Evolutionary conservation across 768 basidiomycete species (phyloP).

Genomic region (Filobasidium floriforme): DNA sequence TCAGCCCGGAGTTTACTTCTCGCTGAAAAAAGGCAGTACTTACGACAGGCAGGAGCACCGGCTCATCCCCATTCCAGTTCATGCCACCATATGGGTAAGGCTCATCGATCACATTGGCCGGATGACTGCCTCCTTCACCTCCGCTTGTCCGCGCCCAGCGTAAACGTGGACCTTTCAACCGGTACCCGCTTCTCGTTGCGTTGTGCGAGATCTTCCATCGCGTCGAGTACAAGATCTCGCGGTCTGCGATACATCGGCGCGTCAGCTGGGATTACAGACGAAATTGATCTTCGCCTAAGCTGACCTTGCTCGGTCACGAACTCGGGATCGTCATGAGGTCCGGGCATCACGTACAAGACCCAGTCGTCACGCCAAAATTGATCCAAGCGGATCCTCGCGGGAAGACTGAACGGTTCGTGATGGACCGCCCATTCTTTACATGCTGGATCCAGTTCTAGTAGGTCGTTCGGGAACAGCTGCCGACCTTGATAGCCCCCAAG

Average conservation of each 20-base stretch:
- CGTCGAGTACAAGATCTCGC: slow-evolving; percentile 52
- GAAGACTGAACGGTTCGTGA: slow-evolving; percentile 44
- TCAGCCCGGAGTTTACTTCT: not conserved
- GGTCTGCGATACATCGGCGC: slow-evolving; percentile 42
- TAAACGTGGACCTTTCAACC: slow-evolving; percentile 54
- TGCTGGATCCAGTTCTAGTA: slow-evolving; percentile 22
- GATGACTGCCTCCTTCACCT: slow-evolving; percentile 63
- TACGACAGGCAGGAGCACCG: slow-evolving; percentile 59
- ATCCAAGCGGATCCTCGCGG: slow-evolving; percentile 26
- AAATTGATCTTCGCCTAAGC: not conserved
- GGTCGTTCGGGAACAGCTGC: slow-evolving; percentile 29
- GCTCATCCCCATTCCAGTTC: slow-evolving; percentile 58
- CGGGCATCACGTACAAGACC: slow-evolving; percentile 54
- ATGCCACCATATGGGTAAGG: slow-evolving; percentile 27
- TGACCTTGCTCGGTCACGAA: slow-evolving; percentile 50
- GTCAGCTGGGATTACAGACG: not conserved
- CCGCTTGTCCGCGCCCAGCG: slow-evolving; percentile 55
- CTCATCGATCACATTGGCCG: slow-evolving; percentile 55
- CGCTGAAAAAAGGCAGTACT: slow-evolving; percentile 39
- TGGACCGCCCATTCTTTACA: slow-evolving; percentile 24
- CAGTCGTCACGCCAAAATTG: slow-evolving; percentile 47
- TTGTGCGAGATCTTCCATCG: slow-evolving; percentile 54
- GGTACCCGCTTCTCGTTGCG: slow-evolving; percentile 60
- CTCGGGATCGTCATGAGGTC: slow-evolving; percentile 58
- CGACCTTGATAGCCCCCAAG: slow-evolving; percentile 31